Evolutionary conservation across 2,329 filamentous ascomycete genomes (phyloP), one percentile per base, ranked within the genome.

Genomic region (Nothomitra cinnamomea): DNA sequence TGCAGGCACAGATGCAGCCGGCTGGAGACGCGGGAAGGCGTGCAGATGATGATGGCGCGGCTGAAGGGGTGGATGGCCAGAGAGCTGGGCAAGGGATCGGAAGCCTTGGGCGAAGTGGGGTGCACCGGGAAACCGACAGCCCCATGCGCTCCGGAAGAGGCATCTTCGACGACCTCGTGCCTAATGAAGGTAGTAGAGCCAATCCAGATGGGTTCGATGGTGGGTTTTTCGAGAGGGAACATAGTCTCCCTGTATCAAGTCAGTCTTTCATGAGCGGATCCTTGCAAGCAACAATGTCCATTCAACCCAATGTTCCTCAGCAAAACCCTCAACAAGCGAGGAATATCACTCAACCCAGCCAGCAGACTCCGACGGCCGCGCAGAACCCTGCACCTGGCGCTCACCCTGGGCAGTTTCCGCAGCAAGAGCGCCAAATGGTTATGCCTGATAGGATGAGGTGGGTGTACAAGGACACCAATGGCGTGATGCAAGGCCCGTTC

Each of bases 371-470:
- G n/a, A 38, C 32, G 12, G 25, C n/a, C n/a, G n/a, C 48, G 15
- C 32, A 41, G 12, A 51, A 15, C 28, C 21, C 49, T 38, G 49
- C 32, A 8, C 21, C 49, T 51, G 32, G 36, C 3, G 36, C 36
- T 38, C 49, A 5, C 5, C 5, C 43, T 25, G 43, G 43, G 12
- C 43, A 48, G 28, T 48, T 48, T 48, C 70, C 78, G 49, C 71
- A 78, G 25, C 83, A 86, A 62, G 79, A 84, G 58, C 82, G 87
- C 15, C 89, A 85, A 45, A 96, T 98, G 89, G 90, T 98, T 3
- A 96, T 98, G 92, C 92, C 92, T 1, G 92, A 98, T 66, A 78
- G 94, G 13, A 98, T 98, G 88, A 78, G 90, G 61, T 98, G 92
- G 92, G 90, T 95, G 17, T 98, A 98, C 65, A 82, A 94, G 52